Evolutionary conservation across 129 eudicot species (phyloP).

Genomic region (Arctium minus): DNA sequence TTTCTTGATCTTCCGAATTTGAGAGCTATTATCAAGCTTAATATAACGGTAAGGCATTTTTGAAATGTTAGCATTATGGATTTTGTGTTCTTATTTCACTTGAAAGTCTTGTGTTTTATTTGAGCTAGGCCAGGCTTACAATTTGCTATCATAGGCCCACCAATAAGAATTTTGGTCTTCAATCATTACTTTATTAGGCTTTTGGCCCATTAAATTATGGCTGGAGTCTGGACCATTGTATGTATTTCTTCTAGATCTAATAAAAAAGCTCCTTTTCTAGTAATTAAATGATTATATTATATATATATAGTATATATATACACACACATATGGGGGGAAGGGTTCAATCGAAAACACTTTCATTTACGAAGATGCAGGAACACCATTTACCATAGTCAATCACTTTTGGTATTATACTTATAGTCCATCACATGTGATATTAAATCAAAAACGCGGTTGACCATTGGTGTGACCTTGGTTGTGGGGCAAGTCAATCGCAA

Average conservation of each 20-base stretch:
- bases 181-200: not conserved
- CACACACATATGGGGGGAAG: too few relatives aligned
- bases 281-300: too few relatives aligned
- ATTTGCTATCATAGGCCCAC: not conserved
- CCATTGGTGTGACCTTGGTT: too few relatives aligned
- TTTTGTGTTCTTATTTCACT: not conserved
- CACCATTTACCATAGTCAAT: too few relatives aligned
- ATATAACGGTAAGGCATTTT: conserved; percentile 47
- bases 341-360: too few relatives aligned
- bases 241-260: not conserved
- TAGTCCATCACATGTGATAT: too few relatives aligned
- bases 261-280: too few relatives aligned
- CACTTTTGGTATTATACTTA: too few relatives aligned
- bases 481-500: too few relatives aligned
- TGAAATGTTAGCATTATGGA: conserved; percentile 2
- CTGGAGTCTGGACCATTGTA: not conserved
- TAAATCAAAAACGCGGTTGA: too few relatives aligned
- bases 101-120: not conserved
- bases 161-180: not conserved
- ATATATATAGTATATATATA: too few relatives aligned
- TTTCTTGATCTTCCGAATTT: conserved; percentile 36
- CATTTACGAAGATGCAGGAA: too few relatives aligned
- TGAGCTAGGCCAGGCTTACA: not conserved
- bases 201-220: not conserved
- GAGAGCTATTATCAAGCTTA: conserved; percentile 48